Conservation (phyloP, 495 filamentous ascomycete genomes). For the Patellaria atrata region DNA sequence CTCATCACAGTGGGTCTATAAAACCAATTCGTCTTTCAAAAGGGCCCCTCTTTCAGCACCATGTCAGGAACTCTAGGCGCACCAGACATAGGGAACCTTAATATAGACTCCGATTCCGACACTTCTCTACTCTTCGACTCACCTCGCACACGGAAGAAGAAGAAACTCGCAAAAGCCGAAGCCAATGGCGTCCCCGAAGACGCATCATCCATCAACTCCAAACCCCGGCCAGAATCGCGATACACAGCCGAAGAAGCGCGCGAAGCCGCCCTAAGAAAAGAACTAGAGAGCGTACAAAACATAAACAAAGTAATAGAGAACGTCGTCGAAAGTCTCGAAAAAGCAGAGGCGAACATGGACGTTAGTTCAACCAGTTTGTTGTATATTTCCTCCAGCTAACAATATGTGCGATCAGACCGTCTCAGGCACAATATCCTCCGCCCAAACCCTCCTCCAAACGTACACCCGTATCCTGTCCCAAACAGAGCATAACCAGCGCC, state of each 20-base stretch:
- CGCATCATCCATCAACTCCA: slow-evolving; percentile 33
- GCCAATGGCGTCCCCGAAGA: slow-evolving; percentile 23
- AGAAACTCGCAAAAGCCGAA: slow-evolving; percentile 6
- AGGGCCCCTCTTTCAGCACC: no score
- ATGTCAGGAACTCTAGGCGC: no score
- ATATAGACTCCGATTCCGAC: slow-evolving; percentile 38
- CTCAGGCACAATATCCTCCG: slow-evolving; percentile 66
- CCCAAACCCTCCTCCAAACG: slow-evolving; percentile 86
- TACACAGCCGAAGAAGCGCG: slow-evolving; percentile 56
- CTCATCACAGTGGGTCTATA: no score
- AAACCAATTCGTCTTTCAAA: no score
- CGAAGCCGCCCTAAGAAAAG: slow-evolving; percentile 56
- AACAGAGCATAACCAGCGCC: slow-evolving; percentile 89
- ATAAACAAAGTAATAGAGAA: slow-evolving; percentile 81
- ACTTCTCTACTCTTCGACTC: slow-evolving; percentile 61
- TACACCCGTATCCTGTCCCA: slow-evolving; percentile 94
- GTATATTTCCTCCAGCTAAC: slow-evolving; percentile 2
- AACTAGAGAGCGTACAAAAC: slow-evolving; percentile 66
- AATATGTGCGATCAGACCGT: slow-evolving; percentile 48
- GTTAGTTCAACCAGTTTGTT: slow-evolving; percentile 31
- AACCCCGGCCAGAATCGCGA: slow-evolving; percentile 31
- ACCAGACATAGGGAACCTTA: slow-evolving; percentile 4
- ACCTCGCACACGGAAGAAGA: slow-evolving; percentile 34
- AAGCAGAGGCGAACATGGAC: slow-evolving; percentile 82
- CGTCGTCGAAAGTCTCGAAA: slow-evolving; percentile 62